Evolutionary conservation across 2,329 filamentous ascomycete genomes (phyloP).

Genomic region (Kalmusia sp.): DNA sequence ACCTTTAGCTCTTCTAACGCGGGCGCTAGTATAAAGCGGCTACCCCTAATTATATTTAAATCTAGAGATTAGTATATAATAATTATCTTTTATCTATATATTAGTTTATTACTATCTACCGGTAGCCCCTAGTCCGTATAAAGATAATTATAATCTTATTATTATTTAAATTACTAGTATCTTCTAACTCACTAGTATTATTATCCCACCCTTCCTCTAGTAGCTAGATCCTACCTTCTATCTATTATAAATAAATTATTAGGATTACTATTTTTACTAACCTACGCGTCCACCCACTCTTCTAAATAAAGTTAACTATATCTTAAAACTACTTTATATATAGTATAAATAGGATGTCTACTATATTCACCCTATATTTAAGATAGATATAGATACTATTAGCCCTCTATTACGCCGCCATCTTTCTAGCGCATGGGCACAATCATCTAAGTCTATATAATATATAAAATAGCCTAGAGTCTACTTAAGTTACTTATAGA

Average conservation of each 20-base stretch:
- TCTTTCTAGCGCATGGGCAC: no score
- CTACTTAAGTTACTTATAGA: background rate
- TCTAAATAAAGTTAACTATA: slow-evolving; percentile 16
- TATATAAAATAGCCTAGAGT: background rate
- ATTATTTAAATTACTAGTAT: no score
- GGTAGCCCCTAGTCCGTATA: slow-evolving; percentile 10
- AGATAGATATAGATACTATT: no score
- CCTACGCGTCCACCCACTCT: slow-evolving; percentile 10
- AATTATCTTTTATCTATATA: background rate
- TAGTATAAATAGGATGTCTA: slow-evolving; percentile 5
- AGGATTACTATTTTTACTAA: slow-evolving; percentile 5
- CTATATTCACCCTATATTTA: background rate
- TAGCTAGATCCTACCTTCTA: slow-evolving; percentile 2
- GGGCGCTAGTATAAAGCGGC: no score
- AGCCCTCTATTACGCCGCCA: no score
- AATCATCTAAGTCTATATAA: no score
- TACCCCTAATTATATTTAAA: no score
- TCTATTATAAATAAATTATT: slow-evolving; percentile 12
- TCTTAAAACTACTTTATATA: slow-evolving; percentile 16
- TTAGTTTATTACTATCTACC: slow-evolving; percentile 1
- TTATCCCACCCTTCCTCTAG: no score
- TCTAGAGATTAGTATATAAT: no score
- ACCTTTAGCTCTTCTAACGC: no score
- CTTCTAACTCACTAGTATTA: no score
- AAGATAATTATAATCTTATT: slow-evolving; percentile 7